Conservation (phyloP, 805 yeast species). For the Lipomyces orientalis region DNA sequence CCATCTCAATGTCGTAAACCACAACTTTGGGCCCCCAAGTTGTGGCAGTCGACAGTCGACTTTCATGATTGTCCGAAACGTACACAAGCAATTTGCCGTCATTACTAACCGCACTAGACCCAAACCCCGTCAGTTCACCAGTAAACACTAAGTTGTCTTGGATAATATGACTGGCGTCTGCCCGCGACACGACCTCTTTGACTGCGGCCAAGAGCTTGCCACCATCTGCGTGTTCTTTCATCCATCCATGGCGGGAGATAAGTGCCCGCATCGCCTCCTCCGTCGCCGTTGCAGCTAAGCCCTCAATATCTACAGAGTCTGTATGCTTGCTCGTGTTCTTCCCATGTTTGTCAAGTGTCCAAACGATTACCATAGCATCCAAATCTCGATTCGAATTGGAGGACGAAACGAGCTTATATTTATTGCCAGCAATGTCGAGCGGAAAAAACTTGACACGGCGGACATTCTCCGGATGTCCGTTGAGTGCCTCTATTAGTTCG, state of each 20-base stretch:
- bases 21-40: neutral
- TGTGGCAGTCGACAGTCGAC: too few species aligned
- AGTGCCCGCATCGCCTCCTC: neutral
- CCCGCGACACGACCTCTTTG: neutral
- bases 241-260: neutral
- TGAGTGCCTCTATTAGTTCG: neutral
- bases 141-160: neutral
- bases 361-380: conserved; percentile 3
- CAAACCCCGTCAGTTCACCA: neutral
- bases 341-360: conserved; percentile 3
- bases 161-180: neutral
- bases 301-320: neutral
- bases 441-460: neutral
- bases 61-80: neutral
- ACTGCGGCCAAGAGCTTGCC: neutral
- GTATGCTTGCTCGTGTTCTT: neutral
- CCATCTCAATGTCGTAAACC: neutral
- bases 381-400: neutral
- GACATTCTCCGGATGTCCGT: conserved; percentile 4
- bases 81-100: conserved; percentile 5
- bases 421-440: neutral
- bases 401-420: neutral
- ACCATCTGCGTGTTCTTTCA: neutral
- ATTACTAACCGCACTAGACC: neutral
- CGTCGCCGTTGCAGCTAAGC: neutral